Base-by-base conservation (phyloP, 1,284 basidiomycete species). In the Ganoderma sinense region DNA sequence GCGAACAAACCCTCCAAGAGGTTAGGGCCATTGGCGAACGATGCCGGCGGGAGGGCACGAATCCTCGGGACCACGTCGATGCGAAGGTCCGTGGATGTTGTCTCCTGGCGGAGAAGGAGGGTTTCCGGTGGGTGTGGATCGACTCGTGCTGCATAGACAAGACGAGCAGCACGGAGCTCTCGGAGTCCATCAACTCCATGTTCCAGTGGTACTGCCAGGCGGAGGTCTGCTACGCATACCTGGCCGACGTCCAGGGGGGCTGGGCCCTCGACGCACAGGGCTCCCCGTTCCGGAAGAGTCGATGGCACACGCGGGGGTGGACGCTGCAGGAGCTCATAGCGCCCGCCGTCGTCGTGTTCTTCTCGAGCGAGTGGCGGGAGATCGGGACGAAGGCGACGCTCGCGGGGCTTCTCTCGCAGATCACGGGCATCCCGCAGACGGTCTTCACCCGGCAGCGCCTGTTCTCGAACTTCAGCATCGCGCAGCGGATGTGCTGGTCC, bases 131-230 rank as follows among this genome's bases (percentile, higher is more conserved):
- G 71, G 64, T 60, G n/a, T 72, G 71, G 71, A 66, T 70, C 56
- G 68, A 72, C 65, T 69, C 71, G 23, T 72, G 71, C 62, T 68
- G 67, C 67, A 68, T 68, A 20, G 67, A 68, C 63, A 68, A 68
- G 62, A 61, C 67, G n/a, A 68, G 67, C 58, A 68, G 67, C 48
- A 43, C 67, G 26, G 67, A 72, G 61, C 68, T 72, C 33, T 70
- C 71, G 4, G 71, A 72, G 69, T 68, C 71, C 16, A 66, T 72
- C 63, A 72, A 72, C 66, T 72, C 71, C 33, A 72, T 72, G 71
- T 72, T 65, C 60, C 62, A 48, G 14, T 72, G 69, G 64, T 70
- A 70, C 51, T 41, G 61, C 16, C 45, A 29, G 48, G 59, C 71
- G 39, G 36, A 61, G 56, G 66, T 69, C 55, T 72, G 71, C 66